Evolutionary conservation across 805 yeast genomes (phyloP).

Genomic region (Ogataea zsoltii): DNA sequence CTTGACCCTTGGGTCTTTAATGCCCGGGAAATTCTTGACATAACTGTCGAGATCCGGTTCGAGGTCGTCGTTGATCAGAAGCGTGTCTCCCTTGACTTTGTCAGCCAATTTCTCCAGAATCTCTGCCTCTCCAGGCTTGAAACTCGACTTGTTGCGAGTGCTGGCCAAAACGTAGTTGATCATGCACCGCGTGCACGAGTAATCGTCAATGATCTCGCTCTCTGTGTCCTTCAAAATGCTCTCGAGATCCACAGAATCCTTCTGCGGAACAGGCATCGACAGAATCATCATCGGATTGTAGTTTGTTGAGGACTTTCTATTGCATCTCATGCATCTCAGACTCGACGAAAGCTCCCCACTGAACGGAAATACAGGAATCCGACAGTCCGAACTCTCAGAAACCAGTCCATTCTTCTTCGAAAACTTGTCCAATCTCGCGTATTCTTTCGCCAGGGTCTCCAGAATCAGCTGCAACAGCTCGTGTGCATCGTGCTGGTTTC

Average conservation of each 20-base stretch:
- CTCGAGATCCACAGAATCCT: slow-evolving; percentile 38
- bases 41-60: slow-evolving; percentile 49
- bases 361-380: slow-evolving; percentile 70
- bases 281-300: slow-evolving; percentile 66
- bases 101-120: slow-evolving; percentile 38
- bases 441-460: slow-evolving; percentile 75
- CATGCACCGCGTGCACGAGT: slow-evolving; percentile 76
- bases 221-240: slow-evolving; percentile 57
- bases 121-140: slow-evolving; percentile 31
- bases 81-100: slow-evolving; percentile 37
- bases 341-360: slow-evolving; percentile 65
- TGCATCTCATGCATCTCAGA: slow-evolving; percentile 70
- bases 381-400: neutral
- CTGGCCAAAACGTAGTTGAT: slow-evolving; percentile 42
- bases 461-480: slow-evolving; percentile 81
- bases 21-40: slow-evolving; percentile 43
- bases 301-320: slow-evolving; percentile 56
- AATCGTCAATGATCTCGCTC: slow-evolving; percentile 72
- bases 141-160: slow-evolving; percentile 19
- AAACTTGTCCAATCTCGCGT: slow-evolving; percentile 41
- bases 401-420: slow-evolving; percentile 48
- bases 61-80: slow-evolving; percentile 66
- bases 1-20: slow-evolving; percentile 37
- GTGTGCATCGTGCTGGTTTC: slow-evolving; percentile 93
- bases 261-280: slow-evolving; percentile 74